Base-by-base conservation (phyloP, 768 basidiomycete species). In the Cyclocybe cylindracea region DNA sequence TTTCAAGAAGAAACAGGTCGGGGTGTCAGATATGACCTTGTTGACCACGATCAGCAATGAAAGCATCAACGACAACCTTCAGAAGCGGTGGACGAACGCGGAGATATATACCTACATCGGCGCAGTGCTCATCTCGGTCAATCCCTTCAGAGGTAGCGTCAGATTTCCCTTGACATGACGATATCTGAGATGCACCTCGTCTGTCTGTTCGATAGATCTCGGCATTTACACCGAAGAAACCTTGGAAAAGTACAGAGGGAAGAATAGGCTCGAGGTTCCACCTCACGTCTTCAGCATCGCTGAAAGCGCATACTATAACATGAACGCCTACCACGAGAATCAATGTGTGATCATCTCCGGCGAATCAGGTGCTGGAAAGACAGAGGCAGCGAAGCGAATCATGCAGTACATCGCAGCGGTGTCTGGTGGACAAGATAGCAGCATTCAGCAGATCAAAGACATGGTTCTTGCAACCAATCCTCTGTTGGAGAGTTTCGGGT, bases 41-140 rank as follows among this genome's bases (percentile, higher is more conserved):
- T 76, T 99, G 51, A 90, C 91, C 18, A 96, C 92, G 44, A 98
- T 98, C 78, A 94, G 91, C 69, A 97, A 99, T 69, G 96, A 98
- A 63, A 87, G 86, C 59, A 86, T 99, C 82, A 98, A 99, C 69
- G 94, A 97, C 46, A 99, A 99, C 68, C 79, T 99, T 55, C 87
- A 97, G 80, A 94, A 96, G 72, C 84, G 97, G 57, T 98, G 92
- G 89, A 87, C 84, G 52, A 94, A 87, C 61, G 89, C 77, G 48
- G 97, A 99, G 73, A 99, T 99, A 61, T 99, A 99, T 69, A 98
- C 97, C 7, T 99, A 98, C 70, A 98, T 99, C 71, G 97, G 97
- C n/a, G 78, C 89, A 60, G 97, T 99, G 24, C 71, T 99, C 59
- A 96, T 99, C 62, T 99, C 97, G n/a, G 97, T 99, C 59, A 99